Evolutionary conservation across 179 eudicot genomes (phyloP), one percentile per base, ranked within the genome.

Genomic region (Beta macrorhiza): DNA sequence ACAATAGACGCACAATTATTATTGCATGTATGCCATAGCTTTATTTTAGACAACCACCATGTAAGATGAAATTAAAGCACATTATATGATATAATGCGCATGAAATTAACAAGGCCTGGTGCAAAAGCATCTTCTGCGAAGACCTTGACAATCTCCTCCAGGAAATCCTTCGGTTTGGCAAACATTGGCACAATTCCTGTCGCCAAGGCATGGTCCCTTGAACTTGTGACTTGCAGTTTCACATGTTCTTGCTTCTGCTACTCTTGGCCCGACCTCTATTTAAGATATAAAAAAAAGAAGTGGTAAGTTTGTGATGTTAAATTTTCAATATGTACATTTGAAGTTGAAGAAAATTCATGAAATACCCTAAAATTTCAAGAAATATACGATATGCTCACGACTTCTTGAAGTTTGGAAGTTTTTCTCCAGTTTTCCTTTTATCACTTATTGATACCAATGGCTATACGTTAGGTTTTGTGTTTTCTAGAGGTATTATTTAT

Each of bases 141-240:
- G 5, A 1, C 82, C 82, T 2, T 51, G 25, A 8, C 85, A 90
- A 63, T 78, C 15, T 16, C 93, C 93, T 2, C 84, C 86, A 7
- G 71, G 55, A 19, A 84, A 90, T 5, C 90, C 88, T 80, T 90
- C 93, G 0, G 82, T 80, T 73, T 82, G 80, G 73, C 93, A 90
- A 42, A 89, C 88, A 9, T 73, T 13, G 3, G 77, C 86, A 62
- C 92, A 90, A 37, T 88, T 88, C 70, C 72, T 64, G 22, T 55
- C 12, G 7, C 86, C 86, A n/a, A 76, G 15, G 17, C 92, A 89
- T 2, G 73, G 0, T 53, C 92, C 92, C 72, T 62, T 85, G 85
- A 88, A 89, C 22, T 59, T 52, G 8, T 84, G 85, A 76, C 90
- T 88, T 79, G 77, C 53, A 0, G 89, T 68, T 72, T 76, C 83